Percentiles rank a stretch among this genome's conserved stretches.
Evolutionary conservation across 179 eudicot species (phyloP).

Genomic region (Heliamphora pulchella): DNA sequence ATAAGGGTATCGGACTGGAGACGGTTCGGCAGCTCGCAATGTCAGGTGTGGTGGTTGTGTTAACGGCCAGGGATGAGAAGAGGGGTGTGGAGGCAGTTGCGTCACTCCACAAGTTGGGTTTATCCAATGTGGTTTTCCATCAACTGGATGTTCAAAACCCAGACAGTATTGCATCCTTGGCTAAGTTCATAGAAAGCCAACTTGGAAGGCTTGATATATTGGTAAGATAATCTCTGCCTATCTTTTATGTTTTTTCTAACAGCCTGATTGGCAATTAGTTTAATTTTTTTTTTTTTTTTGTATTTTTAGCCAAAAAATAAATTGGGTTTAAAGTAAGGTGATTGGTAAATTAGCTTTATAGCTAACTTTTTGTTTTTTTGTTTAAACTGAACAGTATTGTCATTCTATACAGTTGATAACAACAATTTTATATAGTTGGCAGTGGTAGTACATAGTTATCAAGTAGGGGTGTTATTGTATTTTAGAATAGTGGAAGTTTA

Average conservation of each 20-base stretch:
- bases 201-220: conserved; percentile 43
- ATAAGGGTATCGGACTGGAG: conserved; percentile 50
- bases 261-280: no score
- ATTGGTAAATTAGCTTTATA: no score
- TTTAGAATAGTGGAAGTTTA: no score
- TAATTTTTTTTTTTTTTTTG: no score
- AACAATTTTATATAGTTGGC: no score
- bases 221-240: conserved; percentile 23
- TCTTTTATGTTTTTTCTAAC: neutral
- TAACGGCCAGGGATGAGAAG: conserved; percentile 39
- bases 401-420: no score
- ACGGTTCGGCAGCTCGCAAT: conserved; percentile 38
- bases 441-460: no score
- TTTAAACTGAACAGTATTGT: no score
- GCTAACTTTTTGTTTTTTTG: neutral
- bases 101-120: conserved; percentile 23
- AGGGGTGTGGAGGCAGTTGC: conserved; percentile 36
- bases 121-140: conserved; percentile 36
- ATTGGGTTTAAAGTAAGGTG: no score
- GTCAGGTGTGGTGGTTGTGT: conserved; percentile 34
- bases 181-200: conserved; percentile 20
- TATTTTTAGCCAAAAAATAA: no score
- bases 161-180: conserved; percentile 31
- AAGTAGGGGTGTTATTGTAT: no score
- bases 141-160: conserved; percentile 46